A percentile compares a stretch with the other conserved stretches of the same genome.
Conservation (phyloP, 2,329 filamentous ascomycete species). For the Scopulariopsis brevicaulis region DNA sequence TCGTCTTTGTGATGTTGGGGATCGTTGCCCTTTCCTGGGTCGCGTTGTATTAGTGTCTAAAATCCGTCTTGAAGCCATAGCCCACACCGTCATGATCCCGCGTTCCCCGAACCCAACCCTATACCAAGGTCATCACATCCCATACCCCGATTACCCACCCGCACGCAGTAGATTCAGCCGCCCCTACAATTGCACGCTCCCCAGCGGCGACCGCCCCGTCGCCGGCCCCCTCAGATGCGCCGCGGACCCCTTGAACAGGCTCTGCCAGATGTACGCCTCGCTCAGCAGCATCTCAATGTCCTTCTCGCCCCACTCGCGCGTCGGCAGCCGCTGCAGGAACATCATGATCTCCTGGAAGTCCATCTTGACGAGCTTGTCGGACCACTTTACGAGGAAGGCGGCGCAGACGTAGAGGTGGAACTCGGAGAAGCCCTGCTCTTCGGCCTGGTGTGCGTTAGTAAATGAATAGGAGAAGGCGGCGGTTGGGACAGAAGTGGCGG, state of each 20-base stretch:
- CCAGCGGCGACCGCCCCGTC: slow-evolving; percentile 22
- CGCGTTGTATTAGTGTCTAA: too few species aligned
- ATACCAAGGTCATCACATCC: too few species aligned
- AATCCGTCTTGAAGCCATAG: too few species aligned
- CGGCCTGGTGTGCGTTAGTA: slow-evolving; percentile 48
- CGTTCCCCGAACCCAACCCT: too few species aligned
- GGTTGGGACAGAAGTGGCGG: too few species aligned
- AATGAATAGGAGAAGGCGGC: not conserved
- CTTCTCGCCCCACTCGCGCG: slow-evolving; percentile 91
- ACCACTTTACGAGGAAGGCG: slow-evolving; percentile 97
- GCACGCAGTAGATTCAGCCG: too few species aligned
- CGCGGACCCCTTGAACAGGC: slow-evolving; percentile 85
- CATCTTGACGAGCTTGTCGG: slow-evolving; percentile 88
- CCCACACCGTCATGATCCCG: too few species aligned
- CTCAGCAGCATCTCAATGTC: slow-evolving; percentile 92
- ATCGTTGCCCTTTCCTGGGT: too few species aligned
- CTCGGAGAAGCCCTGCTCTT: slow-evolving; percentile 96
- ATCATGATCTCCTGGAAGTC: slow-evolving; percentile 99
- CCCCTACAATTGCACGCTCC: slow-evolving; percentile 23
- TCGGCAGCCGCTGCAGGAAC: slow-evolving; percentile 92
- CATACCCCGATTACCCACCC: not conserved
- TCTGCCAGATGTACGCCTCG: slow-evolving; percentile 98
- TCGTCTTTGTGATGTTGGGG: too few species aligned
- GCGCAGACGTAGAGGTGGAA: slow-evolving; percentile 98
- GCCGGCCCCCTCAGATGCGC: slow-evolving; percentile 63